Evolutionary conservation across 139 green algal species (phyloP).

Genomic region (Pseudopediastrum boryanum): DNA sequence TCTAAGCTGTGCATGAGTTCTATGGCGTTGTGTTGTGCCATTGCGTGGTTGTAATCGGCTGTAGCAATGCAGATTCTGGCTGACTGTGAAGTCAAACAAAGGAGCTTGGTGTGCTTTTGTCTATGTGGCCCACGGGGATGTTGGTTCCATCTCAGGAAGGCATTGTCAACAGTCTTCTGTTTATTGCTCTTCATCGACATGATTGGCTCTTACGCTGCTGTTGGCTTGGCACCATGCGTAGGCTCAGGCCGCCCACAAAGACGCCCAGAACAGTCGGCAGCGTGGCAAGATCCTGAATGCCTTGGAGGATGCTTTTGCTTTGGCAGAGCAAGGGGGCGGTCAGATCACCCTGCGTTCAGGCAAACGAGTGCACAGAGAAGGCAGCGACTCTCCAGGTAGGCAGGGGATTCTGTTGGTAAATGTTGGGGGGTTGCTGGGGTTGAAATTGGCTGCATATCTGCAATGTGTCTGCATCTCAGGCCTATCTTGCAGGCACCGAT

Average conservation of each 20-base stretch:
- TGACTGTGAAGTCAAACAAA: neutral
- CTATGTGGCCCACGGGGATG: neutral
- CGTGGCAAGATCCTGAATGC: constrained; percentile 34
- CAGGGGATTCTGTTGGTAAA: neutral
- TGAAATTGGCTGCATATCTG: neutral
- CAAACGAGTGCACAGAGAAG: constrained; percentile 7
- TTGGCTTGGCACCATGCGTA: constrained; percentile 1
- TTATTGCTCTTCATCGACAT: neutral
- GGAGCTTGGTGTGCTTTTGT: neutral
- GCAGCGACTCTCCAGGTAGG: neutral
- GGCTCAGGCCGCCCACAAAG: constrained; percentile 36
- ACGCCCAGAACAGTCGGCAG: constrained; percentile 21
- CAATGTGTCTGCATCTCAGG: neutral
- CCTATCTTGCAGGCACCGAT: neutral
- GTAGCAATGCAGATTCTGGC: neutral
- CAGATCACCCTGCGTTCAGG: constrained; percentile 34
- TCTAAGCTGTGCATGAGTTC: neutral
- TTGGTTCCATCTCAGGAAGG: neutral
- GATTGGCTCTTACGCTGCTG: neutral
- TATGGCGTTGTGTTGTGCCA: neutral
- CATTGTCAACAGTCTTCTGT: neutral
- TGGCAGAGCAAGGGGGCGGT: constrained; percentile 39
- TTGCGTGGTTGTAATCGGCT: neutral
- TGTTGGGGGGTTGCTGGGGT: neutral
- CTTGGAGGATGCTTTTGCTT: constrained; percentile 45